phyloP scores from a whole-genome alignment of 768 basidiomycete genomes.

The Leccinum imitatum region DNA sequence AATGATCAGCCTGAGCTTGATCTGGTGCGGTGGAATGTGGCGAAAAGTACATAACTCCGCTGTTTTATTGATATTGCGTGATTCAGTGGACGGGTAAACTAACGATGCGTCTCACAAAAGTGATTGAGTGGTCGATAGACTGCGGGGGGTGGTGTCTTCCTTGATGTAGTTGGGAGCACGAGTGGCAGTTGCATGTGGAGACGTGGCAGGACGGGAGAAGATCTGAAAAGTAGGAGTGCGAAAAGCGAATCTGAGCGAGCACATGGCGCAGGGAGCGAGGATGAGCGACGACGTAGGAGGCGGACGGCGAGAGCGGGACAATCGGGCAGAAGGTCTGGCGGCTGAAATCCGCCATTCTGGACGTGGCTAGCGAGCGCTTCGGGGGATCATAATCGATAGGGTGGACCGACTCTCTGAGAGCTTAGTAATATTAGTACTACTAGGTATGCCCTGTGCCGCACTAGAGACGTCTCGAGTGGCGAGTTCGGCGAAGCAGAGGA shows the following conservation, averaged over 20 bases:
- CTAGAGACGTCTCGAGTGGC: slow-evolving; percentile 11
- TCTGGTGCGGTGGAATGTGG: slow-evolving; percentile 25
- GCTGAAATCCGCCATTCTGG: slow-evolving; percentile 16
- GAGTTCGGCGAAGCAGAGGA: slow-evolving; percentile 12
- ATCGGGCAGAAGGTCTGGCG: slow-evolving; percentile 18
- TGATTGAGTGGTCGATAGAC: slow-evolving; percentile 9
- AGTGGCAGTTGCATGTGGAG: slow-evolving; percentile 16
- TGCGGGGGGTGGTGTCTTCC: background rate
- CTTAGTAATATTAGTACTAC: slow-evolving; percentile 5
- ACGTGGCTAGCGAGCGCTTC: slow-evolving; percentile 17
- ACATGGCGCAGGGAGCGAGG: slow-evolving; percentile 29
- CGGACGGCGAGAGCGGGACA: slow-evolving; percentile 10
- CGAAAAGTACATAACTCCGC: slow-evolving; percentile 18
- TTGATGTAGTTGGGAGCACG: slow-evolving; percentile 2
- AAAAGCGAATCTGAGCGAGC: slow-evolving; percentile 30
- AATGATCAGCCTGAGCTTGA: slow-evolving; percentile 25
- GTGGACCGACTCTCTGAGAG: background rate
- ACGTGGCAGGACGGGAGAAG: slow-evolving; percentile 26
- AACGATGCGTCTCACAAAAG: background rate
- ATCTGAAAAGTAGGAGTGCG: slow-evolving; percentile 16
- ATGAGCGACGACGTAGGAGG: slow-evolving; percentile 7
- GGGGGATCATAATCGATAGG: slow-evolving; percentile 23
- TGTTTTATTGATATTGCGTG: slow-evolving; percentile 16
- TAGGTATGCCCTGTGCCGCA: slow-evolving; percentile 23
- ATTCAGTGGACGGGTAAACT: slow-evolving; percentile 6